Percentiles rank a stretch among this genome's conserved stretches.
Evolutionary conservation across 179 eudicot species (phyloP).

Genomic region (Vitellaria paradoxa): DNA sequence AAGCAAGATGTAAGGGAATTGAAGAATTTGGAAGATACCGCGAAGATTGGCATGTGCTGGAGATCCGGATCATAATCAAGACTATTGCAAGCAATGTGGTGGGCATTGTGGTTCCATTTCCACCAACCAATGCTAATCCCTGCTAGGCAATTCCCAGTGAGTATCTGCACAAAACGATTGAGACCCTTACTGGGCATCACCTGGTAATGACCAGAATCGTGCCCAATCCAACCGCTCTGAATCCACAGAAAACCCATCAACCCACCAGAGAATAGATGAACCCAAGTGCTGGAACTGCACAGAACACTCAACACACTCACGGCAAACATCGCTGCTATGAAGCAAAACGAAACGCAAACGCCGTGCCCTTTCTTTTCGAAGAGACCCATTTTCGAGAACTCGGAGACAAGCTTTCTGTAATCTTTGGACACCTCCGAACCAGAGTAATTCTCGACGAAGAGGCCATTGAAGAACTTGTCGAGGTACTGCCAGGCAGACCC

Average conservation of each 20-base stretch:
- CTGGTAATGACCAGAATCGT: slow-evolving; percentile 56
- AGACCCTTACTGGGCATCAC: slow-evolving; percentile 29
- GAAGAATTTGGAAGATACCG: slow-evolving; percentile 50
- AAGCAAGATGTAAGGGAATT: slow-evolving; percentile 40
- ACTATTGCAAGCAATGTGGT: slow-evolving; percentile 57
- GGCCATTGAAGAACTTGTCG: slow-evolving; percentile 36
- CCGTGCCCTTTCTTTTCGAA: slow-evolving; percentile 47
- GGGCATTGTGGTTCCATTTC: slow-evolving; percentile 64
- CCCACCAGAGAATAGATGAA: slow-evolving; percentile 40
- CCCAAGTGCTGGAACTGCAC: slow-evolving; percentile 27
- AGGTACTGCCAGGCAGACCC: slow-evolving; percentile 38
- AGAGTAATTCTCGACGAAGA: slow-evolving; percentile 32
- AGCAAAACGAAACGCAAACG: slow-evolving; percentile 16
- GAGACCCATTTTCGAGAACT: slow-evolving; percentile 48
- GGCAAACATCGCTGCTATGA: slow-evolving; percentile 28
- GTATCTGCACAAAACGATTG: slow-evolving; percentile 35
- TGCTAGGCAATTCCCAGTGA: slow-evolving; percentile 45
- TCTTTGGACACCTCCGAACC: slow-evolving; percentile 48
- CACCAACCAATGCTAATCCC: slow-evolving; percentile 73
- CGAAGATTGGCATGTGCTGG: slow-evolving; percentile 57
- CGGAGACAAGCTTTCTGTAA: slow-evolving; percentile 39
- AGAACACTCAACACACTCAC: slow-evolving; percentile 39
- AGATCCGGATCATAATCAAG: slow-evolving; percentile 63
- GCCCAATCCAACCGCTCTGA: slow-evolving; percentile 65
- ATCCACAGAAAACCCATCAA: slow-evolving; percentile 56